A percentile compares a stretch with the other conserved stretches of the same genome.
These are phyloP conservation scores for Nepenthes mirabilis DNA, from an alignment of 148 eudicot genomes.

Conservation along the genomic window DNA sequence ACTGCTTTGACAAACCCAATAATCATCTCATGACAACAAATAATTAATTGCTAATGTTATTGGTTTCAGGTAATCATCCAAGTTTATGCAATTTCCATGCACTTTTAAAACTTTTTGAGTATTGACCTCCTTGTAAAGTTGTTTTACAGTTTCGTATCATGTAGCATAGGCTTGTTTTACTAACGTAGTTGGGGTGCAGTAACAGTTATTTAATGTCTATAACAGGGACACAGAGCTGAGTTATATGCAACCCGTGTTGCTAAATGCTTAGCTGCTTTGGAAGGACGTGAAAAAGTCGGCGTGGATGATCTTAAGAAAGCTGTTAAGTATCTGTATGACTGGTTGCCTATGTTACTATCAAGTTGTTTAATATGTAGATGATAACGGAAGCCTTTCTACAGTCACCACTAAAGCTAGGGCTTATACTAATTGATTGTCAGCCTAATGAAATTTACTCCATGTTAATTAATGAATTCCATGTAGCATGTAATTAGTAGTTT, in stretches of 20 bases:
- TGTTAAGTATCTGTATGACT: conserved; percentile 41
- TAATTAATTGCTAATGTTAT: too few relatives aligned
- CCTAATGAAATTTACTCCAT: background rate
- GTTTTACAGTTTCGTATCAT: background rate
- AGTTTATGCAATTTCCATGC: too few relatives aligned
- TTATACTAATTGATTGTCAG: background rate
- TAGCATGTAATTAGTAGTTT: too few relatives aligned
- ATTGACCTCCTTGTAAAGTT: too few relatives aligned
- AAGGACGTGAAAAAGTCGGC: conserved; percentile 86
- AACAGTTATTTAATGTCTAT: conserved; percentile 6
- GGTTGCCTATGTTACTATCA: background rate
- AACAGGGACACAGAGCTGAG: conserved; percentile 97
- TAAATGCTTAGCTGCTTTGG: conserved; percentile 84
- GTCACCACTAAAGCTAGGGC: too few relatives aligned
- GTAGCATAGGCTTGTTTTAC: background rate
- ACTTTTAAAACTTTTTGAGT: too few relatives aligned
- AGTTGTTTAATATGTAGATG: background rate
- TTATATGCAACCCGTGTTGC: conserved; percentile 97
- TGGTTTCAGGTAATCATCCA: too few relatives aligned
- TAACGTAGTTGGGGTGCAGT: background rate
- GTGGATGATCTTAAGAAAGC: conserved; percentile 97
- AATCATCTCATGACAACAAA: too few relatives aligned
- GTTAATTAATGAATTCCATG: too few relatives aligned
- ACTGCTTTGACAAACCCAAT: too few relatives aligned
- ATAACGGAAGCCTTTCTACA: too few relatives aligned